phyloP scores from a whole-genome alignment of 495 filamentous ascomycete species.

The Podospora australis region DNA sequence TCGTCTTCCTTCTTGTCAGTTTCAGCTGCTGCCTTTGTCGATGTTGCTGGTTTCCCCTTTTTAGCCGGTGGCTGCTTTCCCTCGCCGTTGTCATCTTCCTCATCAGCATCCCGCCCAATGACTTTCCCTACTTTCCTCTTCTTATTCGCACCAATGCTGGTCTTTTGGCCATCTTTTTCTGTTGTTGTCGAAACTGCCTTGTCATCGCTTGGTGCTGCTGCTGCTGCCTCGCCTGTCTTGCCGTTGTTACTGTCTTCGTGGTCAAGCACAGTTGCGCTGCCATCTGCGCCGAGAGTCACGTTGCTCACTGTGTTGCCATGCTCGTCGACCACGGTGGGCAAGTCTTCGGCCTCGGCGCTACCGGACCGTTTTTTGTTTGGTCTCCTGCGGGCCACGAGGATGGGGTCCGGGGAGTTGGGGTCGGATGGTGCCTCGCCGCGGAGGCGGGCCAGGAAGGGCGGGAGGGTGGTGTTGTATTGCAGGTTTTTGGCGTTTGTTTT shows the following conservation, averaged over 20 bases:
- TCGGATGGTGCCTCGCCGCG: slow-evolving; percentile 30
- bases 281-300: slow-evolving; percentile 32
- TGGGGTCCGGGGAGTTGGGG: slow-evolving; percentile 32
- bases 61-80: no score
- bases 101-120: slow-evolving; percentile 27
- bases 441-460: slow-evolving; percentile 49
- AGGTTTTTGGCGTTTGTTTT: slow-evolving; percentile 52
- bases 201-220: slow-evolving; percentile 17
- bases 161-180: not conserved
- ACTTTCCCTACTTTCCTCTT: slow-evolving; percentile 46
- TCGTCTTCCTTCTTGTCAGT: slow-evolving; percentile 5
- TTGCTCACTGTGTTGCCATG: slow-evolving; percentile 35
- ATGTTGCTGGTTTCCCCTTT: slow-evolving; percentile 12
- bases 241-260: slow-evolving; percentile 7
- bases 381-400: slow-evolving; percentile 35
- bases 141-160: slow-evolving; percentile 33
- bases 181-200: slow-evolving; percentile 21
- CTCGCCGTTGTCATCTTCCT: slow-evolving; percentile 14
- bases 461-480: slow-evolving; percentile 41
- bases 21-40: slow-evolving; percentile 2
- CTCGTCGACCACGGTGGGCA: slow-evolving; percentile 42
- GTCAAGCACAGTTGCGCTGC: slow-evolving; percentile 15
- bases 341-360: slow-evolving; percentile 46
- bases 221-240: not conserved
- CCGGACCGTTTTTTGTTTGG: slow-evolving; percentile 32